Conservation (phyloP, 2,329 filamentous ascomycete genomes). For the Clarireedia hainanense region DNA sequence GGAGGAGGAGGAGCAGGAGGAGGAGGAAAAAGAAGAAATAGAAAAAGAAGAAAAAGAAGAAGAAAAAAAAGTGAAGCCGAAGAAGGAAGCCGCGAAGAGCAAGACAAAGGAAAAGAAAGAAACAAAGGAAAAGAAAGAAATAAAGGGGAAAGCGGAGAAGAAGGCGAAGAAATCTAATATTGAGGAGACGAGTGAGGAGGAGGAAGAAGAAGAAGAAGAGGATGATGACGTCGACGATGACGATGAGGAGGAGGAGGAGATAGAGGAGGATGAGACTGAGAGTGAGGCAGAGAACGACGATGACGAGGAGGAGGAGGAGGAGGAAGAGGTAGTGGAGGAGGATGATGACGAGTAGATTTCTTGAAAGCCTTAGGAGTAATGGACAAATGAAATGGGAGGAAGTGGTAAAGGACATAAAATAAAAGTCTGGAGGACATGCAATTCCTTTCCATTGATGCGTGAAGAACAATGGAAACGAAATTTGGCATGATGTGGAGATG, state of each 20-base stretch:
- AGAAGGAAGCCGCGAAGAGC: constrained; percentile 40
- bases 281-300: no score
- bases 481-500: no score
- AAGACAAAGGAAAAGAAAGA: constrained; percentile 55
- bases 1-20: constrained; percentile 13
- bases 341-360: no score
- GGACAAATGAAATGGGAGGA: no score
- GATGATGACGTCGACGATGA: not conserved
- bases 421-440: no score
- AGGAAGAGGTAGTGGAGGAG: no score
- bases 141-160: constrained; percentile 12
- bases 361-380: no score
- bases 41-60: not conserved
- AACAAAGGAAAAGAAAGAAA: constrained; percentile 37
- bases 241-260: not conserved
- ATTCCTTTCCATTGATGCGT: no score
- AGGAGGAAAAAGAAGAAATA: not conserved
- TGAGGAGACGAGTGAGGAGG: constrained; percentile 56
- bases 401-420: no score
- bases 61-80: not conserved
- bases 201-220: constrained; percentile 31
- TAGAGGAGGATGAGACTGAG: no score
- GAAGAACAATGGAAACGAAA: no score
- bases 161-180: constrained; percentile 48
- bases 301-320: no score